Evolutionary conservation across 2,329 filamentous ascomycete genomes (phyloP), one percentile per base, ranked within the genome.

Genomic region (Trichoderma atrobrunneum): DNA sequence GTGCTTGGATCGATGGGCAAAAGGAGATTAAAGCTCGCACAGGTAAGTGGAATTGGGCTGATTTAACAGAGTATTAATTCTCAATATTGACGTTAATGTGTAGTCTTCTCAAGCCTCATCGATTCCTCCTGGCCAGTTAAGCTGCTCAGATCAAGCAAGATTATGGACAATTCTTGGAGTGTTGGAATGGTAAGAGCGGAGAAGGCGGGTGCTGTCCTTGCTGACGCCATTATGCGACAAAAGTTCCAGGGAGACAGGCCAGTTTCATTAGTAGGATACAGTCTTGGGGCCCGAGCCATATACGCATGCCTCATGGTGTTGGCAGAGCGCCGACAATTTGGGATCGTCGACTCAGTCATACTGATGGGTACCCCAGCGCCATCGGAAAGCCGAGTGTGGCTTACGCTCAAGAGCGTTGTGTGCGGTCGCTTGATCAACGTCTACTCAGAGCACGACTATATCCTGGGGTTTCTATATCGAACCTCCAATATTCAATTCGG

Each of bases 361-460:
- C 79, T 98, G 68, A 93, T 98, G 79, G 95, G 95, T 1, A 87
- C 92, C 0, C 94, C 95, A 0, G 91, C 91, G 7, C 93, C 95
- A 0, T 90, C 92, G 1, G 88, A 92, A 26, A 87, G 87, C 2
- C 85, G 87, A 8, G 90, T 93, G 68, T 98, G 95, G 95, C 86
- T 92, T 32, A 86, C 89, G 7, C 87, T 97, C 78, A 90, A 93
- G 74, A 91, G 89, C 72, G 92, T 95, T 3, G 93, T 97, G 5
- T 87, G 90, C 54, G 94, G 95, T 0, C 89, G 94, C 26, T 85
- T 98, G n/a, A 87, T 98, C 78, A 98, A 98, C 76, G 94, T 96
- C 4, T 98, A 91, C 80, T 97, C 93, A 1, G 90, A 92, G 66
- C 93, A 93, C 61, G 95, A 98, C 80, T 94, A 93, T 75, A 90